These are phyloP conservation scores for Amanita inopinata DNA, from an alignment of 768 basidiomycete genomes.

Conservation along the genomic window DNA sequence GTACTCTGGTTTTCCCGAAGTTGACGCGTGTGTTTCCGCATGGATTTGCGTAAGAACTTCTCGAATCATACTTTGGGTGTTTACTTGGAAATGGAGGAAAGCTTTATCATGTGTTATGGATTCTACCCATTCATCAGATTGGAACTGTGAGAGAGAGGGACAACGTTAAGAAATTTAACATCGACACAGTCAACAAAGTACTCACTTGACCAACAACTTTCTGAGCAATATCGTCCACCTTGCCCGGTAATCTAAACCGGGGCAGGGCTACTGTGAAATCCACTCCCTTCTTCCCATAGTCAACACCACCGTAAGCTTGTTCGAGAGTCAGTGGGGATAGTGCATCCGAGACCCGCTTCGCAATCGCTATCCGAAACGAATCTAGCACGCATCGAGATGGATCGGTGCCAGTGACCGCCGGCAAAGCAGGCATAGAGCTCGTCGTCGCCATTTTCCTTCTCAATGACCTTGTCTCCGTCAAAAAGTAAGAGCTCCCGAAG, in stretches of 20 bases:
- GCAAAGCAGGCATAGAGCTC: slow-evolving; percentile 19
- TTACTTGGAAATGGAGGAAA: slow-evolving; percentile 77
- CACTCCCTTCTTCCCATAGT: slow-evolving; percentile 87
- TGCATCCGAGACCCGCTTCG: slow-evolving; percentile 56
- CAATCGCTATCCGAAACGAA: slow-evolving; percentile 74
- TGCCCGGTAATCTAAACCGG: slow-evolving; percentile 80
- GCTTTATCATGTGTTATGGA: slow-evolving; percentile 61
- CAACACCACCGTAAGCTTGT: slow-evolving; percentile 76
- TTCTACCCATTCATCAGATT: slow-evolving; percentile 71
- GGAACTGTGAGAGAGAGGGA: slow-evolving; percentile 45
- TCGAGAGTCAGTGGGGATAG: slow-evolving; percentile 57
- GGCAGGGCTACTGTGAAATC: slow-evolving; percentile 90
- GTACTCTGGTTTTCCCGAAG: slow-evolving; percentile 58
- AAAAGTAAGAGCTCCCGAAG: not conserved
- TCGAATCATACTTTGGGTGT: slow-evolving; percentile 52
- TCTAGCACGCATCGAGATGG: slow-evolving; percentile 63
- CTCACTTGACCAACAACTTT: slow-evolving; percentile 63
- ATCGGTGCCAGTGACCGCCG: slow-evolving; percentile 36
- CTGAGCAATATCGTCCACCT: slow-evolving; percentile 67
- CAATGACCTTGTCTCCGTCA: slow-evolving; percentile 3
- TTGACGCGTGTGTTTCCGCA: slow-evolving; percentile 51
- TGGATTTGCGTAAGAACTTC: slow-evolving; percentile 68
- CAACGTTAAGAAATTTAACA: slow-evolving; percentile 2
- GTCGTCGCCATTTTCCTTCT: slow-evolving; percentile 17
- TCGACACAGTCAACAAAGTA: slow-evolving; percentile 17